Evolutionary conservation across 1,284 basidiomycete species (phyloP), one percentile per base, ranked within the genome.

Genomic region (Sporisorium sorghi): DNA sequence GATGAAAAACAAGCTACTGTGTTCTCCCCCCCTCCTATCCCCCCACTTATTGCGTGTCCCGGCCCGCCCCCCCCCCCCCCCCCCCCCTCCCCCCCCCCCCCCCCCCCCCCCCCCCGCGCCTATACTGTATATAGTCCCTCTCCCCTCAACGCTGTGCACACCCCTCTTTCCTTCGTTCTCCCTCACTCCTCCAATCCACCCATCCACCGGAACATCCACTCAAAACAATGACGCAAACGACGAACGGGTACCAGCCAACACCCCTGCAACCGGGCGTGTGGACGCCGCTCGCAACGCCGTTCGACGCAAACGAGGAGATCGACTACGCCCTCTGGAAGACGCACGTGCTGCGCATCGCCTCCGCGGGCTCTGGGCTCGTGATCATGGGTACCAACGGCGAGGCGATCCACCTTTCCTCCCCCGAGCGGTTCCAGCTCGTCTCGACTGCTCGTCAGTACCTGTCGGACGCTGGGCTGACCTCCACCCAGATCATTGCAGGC

Each of bases 231-330:
- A 70, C 67, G 26, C 67, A 70, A 19, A 70, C 54, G 10, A 57
- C 56, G 14, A 65, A 60, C 62, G 62, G 54, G 37, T 55, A 65
- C 32, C 50, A 58, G 30, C 51, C 61, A 0, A 33, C 46, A 1
- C 69, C 58, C 4, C 52, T 77, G 23, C 49, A 87, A 68, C 85
- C 92, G 17, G 93, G 93, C 47, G 89, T 94, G 58, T 94, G 89
- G 85, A 91, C 92, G 12, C 93, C 93, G 24, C 90, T 93, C 79
- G 93, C 91, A 11, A 90, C 92, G 11, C 95, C 95, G 86, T 94
- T 94, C 86, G 85, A 90, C 9, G 87, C 87, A 42, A 88, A 89
- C 52, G 92, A 95, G 85, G 92, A 94, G 78, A 88, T 95, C 69
- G 93, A 95, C 85, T 83, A 93, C 46, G 86, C 87, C 14, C 85